A percentile compares a stretch with the other conserved stretches of the same genome.
Conservation (phyloP, 345 rosid species). For the Eucalyptus erythrocorys region DNA sequence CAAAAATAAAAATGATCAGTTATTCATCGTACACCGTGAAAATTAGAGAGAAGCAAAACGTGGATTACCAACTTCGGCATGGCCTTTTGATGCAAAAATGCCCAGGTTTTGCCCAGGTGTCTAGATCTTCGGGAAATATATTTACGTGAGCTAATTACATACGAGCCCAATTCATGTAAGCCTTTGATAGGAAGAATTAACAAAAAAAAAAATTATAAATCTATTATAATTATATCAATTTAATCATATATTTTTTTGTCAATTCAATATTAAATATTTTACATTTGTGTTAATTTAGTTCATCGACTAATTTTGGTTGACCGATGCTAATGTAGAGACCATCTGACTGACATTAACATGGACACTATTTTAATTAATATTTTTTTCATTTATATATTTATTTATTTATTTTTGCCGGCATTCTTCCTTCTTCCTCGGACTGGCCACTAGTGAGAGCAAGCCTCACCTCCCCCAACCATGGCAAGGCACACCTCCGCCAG, state of each 20-base stretch:
- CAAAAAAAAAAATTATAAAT: no score
- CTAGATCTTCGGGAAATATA: background rate
- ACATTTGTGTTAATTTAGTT: accelerated
- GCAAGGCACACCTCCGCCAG: accelerated
- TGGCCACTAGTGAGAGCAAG: accelerated
- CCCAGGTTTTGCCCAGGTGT: background rate
- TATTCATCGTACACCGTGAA: background rate
- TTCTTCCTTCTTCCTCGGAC: no score
- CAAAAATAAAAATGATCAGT: background rate
- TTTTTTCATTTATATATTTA: no score
- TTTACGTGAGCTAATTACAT: background rate
- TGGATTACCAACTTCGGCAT: background rate
- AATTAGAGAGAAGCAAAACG: background rate
- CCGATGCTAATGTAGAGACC: accelerated
- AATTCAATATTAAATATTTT: no score
- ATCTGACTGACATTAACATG: accelerated
- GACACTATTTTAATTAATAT: accelerated
- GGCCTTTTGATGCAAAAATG: background rate
- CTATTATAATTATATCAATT: no score
- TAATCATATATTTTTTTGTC: no score
- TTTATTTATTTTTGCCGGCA: no score
- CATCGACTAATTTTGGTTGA: accelerated
- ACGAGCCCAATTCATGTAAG: background rate
- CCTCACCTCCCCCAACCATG: no score
- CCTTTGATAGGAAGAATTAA: no score